phyloP scores from a whole-genome alignment of 495 filamentous ascomycete species.

The Hypoxylon lienhwacheense region DNA sequence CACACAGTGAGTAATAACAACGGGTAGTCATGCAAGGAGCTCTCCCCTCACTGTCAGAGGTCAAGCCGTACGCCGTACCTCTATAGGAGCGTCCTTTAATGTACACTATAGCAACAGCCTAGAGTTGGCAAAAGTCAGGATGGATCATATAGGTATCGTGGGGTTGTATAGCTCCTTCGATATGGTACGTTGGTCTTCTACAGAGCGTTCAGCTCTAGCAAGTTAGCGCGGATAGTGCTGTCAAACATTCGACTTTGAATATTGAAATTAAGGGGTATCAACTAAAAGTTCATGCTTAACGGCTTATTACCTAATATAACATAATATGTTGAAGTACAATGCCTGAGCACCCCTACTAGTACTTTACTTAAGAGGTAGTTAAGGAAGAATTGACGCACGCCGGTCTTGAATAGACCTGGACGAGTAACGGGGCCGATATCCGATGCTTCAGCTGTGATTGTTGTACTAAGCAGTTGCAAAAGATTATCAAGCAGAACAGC shows the following conservation, averaged over 20 bases:
- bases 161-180: no score
- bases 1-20: no score
- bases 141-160: conserved; percentile 4
- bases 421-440: background rate
- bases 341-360: conserved; percentile 1
- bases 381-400: conserved; percentile 6
- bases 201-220: conserved; percentile 10
- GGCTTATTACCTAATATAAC: background rate
- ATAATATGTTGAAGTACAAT: background rate
- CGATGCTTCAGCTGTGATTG: conserved; percentile 8
- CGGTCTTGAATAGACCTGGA: conserved; percentile 2
- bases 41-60: no score
- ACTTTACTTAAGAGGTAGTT: no score
- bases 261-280: background rate
- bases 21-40: no score
- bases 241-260: conserved; percentile 10
- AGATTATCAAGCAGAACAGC: no score
- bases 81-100: conserved; percentile 1
- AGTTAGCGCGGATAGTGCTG: conserved; percentile 4
- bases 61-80: no score
- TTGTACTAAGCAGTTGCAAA: conserved; percentile 1
- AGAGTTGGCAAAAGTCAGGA: conserved; percentile 6
- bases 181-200: conserved; percentile 7
- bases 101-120: conserved; percentile 2
- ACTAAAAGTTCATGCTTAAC: conserved; percentile 1